Evolutionary conservation across 2,329 filamentous ascomycete species (phyloP), one percentile per base, ranked within the genome.

Genomic region (Curvularia hawaiiensis): DNA sequence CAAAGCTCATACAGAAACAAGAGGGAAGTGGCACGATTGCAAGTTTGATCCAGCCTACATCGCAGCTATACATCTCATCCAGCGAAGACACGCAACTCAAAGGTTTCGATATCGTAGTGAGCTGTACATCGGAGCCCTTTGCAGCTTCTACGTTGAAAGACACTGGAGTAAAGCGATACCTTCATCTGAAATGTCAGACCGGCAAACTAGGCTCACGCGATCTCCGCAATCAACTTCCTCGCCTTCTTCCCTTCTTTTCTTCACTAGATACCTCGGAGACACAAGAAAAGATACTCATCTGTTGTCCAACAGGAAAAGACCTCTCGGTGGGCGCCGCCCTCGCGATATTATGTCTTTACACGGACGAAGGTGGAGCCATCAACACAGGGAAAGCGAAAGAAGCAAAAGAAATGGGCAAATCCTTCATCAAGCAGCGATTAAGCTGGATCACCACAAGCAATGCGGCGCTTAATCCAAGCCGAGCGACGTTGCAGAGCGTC

Each of bases 401-500:
- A 62, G 24, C 47, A 14, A 33, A 33, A 2, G 28, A 41, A 1
- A 79, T 94, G 47, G 88, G 87, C 72, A 98, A 99, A 77, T 81
- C 83, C 9, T 81, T 89, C 49, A 92, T 98, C 71, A 89, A 90
- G 66, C 85, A 87, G 65, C 84, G 88, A 51, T 81, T 98, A 31
- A 89, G 90, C n/a, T 90, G 88, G 81, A 90, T 98, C 66, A 91
- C 94, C 75, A 89, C 88, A 5, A 86, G 85, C 0, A 88, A 89
- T 71, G 89, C 92, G 0, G 87, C 90, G 64, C 90, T 89, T 2
- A 96, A 96, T 71, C 93, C 94, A 0, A 93, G 88, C 61, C 83
- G 95, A 35, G 84, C 90, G 22, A 97, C 93, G 0, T 79, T 98
- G 38, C 93, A 97, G 76, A 94, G 91, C 65, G 89, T 98, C 5